Conservation (phyloP, 2,329 filamentous ascomycete species). For the Aspergillus persii region DNA sequence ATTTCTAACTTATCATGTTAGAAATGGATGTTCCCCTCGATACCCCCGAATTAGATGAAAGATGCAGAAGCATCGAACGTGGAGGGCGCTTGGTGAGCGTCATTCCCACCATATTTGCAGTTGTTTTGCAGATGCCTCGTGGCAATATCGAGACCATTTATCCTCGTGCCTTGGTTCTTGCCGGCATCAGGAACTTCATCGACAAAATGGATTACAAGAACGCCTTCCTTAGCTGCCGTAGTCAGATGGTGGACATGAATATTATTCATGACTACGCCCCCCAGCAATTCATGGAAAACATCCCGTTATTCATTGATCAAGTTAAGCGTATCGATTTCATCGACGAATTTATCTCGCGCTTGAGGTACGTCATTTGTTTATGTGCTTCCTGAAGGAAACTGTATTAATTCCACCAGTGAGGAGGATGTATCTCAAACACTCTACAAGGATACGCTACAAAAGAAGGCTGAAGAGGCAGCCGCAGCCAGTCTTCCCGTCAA, state of each 20-base stretch:
- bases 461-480: slow-evolving; percentile 28
- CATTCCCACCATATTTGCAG: slow-evolving; percentile 79
- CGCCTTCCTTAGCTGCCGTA: slow-evolving; percentile 85
- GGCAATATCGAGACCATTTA: slow-evolving; percentile 95
- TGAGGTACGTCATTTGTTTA: slow-evolving; percentile 56
- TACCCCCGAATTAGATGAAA: slow-evolving; percentile 86
- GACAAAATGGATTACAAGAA: slow-evolving; percentile 75
- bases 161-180: slow-evolving; percentile 86
- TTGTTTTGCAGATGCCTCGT: slow-evolving; percentile 91
- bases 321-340: slow-evolving; percentile 77
- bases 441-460: slow-evolving; percentile 79
- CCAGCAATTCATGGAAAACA: slow-evolving; percentile 73
- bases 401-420: slow-evolving; percentile 52
- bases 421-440: slow-evolving; percentile 93
- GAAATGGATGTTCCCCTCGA: slow-evolving; percentile 80
- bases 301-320: slow-evolving; percentile 78
- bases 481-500: slow-evolving; percentile 28
- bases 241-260: slow-evolving; percentile 96
- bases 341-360: slow-evolving; percentile 84
- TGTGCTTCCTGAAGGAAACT: background rate
- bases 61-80: slow-evolving; percentile 87
- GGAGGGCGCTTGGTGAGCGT: slow-evolving; percentile 84
- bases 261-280: slow-evolving; percentile 93
- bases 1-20: slow-evolving; percentile 37
- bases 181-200: slow-evolving; percentile 79